Conservation (phyloP, 1,284 basidiomycete species). For the Veloboletus limbatus region DNA sequence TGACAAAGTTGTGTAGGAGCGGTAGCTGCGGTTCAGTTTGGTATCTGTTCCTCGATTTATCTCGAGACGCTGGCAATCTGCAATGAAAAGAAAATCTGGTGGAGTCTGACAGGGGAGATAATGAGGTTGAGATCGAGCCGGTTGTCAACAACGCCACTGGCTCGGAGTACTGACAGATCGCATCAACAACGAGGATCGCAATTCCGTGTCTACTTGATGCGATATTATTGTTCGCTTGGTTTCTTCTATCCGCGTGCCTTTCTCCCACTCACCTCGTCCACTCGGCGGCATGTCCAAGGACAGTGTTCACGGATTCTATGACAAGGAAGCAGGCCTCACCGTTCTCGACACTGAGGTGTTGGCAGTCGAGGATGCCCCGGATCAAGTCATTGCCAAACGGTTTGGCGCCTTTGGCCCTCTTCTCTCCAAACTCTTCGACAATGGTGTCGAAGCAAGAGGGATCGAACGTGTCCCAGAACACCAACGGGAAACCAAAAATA, state of each 20-base stretch:
- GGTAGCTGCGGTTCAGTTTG: no score
- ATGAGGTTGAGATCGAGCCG: no score
- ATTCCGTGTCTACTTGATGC: no score
- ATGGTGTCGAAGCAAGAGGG: slow-evolving; percentile 50
- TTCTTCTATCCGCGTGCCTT: neutral
- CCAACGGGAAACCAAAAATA: slow-evolving; percentile 43
- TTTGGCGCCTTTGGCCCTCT: slow-evolving; percentile 39
- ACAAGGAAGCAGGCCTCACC: slow-evolving; percentile 22
- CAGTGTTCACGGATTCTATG: slow-evolving; percentile 5
- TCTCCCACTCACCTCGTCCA: neutral
- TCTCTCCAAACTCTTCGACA: slow-evolving; percentile 40
- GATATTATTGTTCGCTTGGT: no score
- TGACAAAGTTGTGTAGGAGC: slow-evolving; percentile 2
- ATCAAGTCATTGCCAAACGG: slow-evolving; percentile 34
- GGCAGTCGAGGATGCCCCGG: slow-evolving; percentile 29
- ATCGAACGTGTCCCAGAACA: slow-evolving; percentile 51
- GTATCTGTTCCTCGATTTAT: no score
- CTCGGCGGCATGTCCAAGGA: slow-evolving; percentile 13
- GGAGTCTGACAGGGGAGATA: no score
- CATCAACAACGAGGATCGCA: no score
- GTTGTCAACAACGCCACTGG: no score
- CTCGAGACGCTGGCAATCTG: no score
- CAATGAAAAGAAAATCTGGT: no score
- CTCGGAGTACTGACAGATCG: no score
- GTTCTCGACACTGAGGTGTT: neutral